These are phyloP conservation scores for Dothideomycetes sp. DNA, from an alignment of 2,329 filamentous ascomycete genomes.

Conservation along the genomic window DNA sequence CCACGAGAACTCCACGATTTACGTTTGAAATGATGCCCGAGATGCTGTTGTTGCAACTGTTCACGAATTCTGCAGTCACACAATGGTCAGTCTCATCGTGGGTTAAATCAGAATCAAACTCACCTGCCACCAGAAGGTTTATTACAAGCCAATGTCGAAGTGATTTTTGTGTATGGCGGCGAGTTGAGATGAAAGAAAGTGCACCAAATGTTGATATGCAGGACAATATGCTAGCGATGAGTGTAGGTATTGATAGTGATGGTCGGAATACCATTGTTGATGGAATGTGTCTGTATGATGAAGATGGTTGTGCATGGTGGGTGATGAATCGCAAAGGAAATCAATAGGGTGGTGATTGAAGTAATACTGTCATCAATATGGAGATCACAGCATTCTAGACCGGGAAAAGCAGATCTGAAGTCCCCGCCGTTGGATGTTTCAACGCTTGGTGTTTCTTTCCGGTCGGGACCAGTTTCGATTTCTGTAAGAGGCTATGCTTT, in stretches of 20 bases:
- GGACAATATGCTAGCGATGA: constrained; percentile 9
- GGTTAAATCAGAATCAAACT: neutral
- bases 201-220: constrained; percentile 8
- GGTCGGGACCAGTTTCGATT: no score
- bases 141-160: constrained; percentile 9
- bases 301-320: no score
- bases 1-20: constrained; percentile 20
- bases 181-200: neutral
- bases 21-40: constrained; percentile 32
- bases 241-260: constrained; percentile 7
- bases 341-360: no score
- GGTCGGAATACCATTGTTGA: neutral
- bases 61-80: constrained; percentile 36
- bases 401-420: no score
- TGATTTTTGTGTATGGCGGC: neutral
- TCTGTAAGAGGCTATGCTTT: no score
- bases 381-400: no score
- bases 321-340: no score
- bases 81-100: constrained; percentile 11
- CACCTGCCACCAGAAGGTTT: constrained; percentile 10
- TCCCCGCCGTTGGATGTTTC: no score
- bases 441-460: no score
- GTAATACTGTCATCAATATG: no score
- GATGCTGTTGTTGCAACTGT: constrained; percentile 35
- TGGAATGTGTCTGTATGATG: no score